Conservation (phyloP, 208 protist genomes). For the Porcisia hertigi region DNA sequence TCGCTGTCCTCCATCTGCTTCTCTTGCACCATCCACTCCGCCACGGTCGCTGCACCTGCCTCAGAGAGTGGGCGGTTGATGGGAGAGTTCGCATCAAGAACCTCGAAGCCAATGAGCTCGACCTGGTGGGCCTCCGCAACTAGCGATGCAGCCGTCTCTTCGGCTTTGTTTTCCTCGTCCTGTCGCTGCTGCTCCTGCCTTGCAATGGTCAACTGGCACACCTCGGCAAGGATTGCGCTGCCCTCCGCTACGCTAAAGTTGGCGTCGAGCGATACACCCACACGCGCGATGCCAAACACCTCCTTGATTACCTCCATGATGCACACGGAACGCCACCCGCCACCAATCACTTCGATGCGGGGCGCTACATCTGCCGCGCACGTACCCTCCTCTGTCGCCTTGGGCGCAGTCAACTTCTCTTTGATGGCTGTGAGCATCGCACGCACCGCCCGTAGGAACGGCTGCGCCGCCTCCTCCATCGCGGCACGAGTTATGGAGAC, state of each 20-base stretch:
- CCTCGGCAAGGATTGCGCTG: constrained; percentile 52
- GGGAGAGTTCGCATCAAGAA: constrained; percentile 17
- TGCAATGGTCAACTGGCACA: constrained; percentile 9
- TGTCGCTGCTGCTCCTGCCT: constrained; percentile 2
- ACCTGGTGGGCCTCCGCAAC: constrained; percentile 40
- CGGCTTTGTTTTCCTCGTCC: constrained; percentile 16
- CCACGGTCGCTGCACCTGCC: constrained; percentile 28
- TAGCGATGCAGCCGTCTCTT: not conserved
- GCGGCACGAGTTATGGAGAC: constrained; percentile 37
- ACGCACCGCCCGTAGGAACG: constrained; percentile 34
- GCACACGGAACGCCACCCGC: constrained; percentile 69
- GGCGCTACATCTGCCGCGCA: constrained; percentile 12
- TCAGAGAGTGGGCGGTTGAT: constrained; percentile 27
- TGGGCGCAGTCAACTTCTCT: constrained; percentile 12
- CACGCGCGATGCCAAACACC: constrained; percentile 37
- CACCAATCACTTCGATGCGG: constrained; percentile 74
- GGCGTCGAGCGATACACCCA: constrained; percentile 64
- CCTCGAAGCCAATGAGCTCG: constrained; percentile 38
- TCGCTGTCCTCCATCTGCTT: constrained; percentile 38
- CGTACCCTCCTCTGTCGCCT: constrained; percentile 4
- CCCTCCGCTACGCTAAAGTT: constrained; percentile 71
- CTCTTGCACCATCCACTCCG: constrained; percentile 39
- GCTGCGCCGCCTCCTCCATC: constrained; percentile 35
- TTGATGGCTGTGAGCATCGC: constrained; percentile 42
- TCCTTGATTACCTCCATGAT: constrained; percentile 49